phyloP scores from a whole-genome alignment of 257 asterid species.

The Solanum chiquidenum region DNA sequence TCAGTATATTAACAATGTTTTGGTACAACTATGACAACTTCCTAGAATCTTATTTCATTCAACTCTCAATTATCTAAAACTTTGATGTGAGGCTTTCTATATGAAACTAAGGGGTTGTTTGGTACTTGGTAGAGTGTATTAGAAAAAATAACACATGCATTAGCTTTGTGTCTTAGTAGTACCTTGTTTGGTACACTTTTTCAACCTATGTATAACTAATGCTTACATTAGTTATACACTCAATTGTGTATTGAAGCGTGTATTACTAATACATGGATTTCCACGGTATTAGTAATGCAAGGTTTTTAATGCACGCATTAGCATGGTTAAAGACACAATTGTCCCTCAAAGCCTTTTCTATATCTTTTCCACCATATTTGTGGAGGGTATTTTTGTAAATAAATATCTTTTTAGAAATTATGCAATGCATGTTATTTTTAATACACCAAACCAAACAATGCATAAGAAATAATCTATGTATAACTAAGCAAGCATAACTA shows the following conservation, averaged over 20 bases:
- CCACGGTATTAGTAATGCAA: neutral
- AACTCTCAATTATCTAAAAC: neutral
- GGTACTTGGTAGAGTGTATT: neutral
- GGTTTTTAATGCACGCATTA: neutral
- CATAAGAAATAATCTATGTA: neutral
- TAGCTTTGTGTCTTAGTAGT: neutral
- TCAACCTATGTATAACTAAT: neutral
- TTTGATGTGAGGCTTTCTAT: neutral
- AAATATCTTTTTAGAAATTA: too few relatives aligned
- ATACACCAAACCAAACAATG: neutral
- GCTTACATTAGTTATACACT: neutral
- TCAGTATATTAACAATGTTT: neutral
- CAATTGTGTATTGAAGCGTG: neutral
- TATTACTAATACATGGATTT: neutral
- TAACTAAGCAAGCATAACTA: neutral
- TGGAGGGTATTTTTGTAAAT: too few relatives aligned
- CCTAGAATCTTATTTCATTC: neutral
- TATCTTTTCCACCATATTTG: neutral
- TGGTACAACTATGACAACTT: neutral
- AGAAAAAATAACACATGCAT: neutral
- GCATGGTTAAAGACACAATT: neutral
- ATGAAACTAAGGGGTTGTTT: neutral
- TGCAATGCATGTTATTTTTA: neutral
- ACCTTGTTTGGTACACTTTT: neutral
- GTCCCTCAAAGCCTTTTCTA: neutral